A percentile compares a stretch with the other conserved stretches of the same genome.
phyloP scores from a whole-genome alignment of 345 rosid species.

The Arabidopsis suecica region DNA sequence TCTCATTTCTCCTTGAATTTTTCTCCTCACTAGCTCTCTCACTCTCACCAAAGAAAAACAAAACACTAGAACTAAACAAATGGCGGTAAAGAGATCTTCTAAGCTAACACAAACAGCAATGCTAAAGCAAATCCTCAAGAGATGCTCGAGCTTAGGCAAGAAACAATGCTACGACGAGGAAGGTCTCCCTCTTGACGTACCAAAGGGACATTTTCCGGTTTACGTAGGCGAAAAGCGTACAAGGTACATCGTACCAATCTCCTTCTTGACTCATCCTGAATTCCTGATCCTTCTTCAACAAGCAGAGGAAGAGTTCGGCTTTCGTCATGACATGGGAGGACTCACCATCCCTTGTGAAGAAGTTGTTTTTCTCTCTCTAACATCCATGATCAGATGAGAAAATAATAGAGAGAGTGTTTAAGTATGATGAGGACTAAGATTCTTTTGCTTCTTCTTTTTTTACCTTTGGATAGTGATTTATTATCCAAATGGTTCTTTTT shows the following conservation, averaged over 20 bases:
- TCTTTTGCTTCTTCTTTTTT: constrained; percentile 20
- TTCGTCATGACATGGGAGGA: constrained; percentile 87
- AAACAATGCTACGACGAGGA: constrained; percentile 56
- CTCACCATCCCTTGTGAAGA: constrained; percentile 95
- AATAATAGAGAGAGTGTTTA: constrained; percentile 28
- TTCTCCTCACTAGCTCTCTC: constrained; percentile 18
- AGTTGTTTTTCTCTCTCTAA: constrained; percentile 52
- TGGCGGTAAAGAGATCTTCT: constrained; percentile 67
- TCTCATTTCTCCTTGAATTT: constrained; percentile 14
- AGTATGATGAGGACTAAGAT: constrained; percentile 27
- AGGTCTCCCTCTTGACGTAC: constrained; percentile 81
- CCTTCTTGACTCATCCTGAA: constrained; percentile 76
- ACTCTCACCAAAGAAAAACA: constrained; percentile 10
- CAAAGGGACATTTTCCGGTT: constrained; percentile 93
- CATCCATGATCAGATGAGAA: constrained; percentile 37
- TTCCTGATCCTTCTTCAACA: constrained; percentile 75
- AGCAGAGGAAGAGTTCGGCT: constrained; percentile 98
- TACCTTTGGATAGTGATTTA: constrained; percentile 43
- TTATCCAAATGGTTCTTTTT: constrained; percentile 42
- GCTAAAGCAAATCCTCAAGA: constrained; percentile 73
- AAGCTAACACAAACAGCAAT: constrained; percentile 72
- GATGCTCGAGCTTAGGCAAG: constrained; percentile 85
- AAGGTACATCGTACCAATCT: constrained; percentile 85
- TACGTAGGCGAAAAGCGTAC: constrained; percentile 84
- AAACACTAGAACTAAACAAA: constrained; percentile 35